These are phyloP conservation scores for Ochetophila trinervis DNA, from an alignment of 306 rosid species.

Conservation along the genomic window DNA sequence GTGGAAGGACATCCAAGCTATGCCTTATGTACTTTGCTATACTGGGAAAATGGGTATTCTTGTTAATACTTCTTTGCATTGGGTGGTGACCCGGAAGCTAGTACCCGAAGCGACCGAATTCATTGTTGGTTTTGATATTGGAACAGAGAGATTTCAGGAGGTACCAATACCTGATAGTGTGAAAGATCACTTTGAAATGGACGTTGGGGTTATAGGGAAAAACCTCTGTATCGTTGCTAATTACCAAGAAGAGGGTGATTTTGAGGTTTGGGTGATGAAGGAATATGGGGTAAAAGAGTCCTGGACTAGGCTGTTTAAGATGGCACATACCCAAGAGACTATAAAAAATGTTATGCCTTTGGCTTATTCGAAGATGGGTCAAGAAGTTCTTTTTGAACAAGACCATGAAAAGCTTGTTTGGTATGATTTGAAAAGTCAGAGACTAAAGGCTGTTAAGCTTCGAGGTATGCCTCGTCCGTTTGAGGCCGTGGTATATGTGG, in stretches of 20 bases:
- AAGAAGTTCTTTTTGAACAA: constrained; percentile 41
- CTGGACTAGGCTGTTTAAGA: constrained; percentile 50
- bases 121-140: constrained; percentile 47
- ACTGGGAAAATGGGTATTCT: constrained; percentile 53
- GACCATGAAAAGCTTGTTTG: constrained; percentile 45
- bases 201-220: constrained; percentile 41
- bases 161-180: constrained; percentile 56
- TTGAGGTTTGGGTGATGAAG: constrained; percentile 66
- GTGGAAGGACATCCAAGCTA: constrained; percentile 46
- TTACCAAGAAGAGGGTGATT: constrained; percentile 8
- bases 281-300: constrained; percentile 47
- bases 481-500: constrained; percentile 45
- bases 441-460: constrained; percentile 20
- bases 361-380: constrained; percentile 37
- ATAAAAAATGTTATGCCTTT: constrained; percentile 51
- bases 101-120: constrained; percentile 33
- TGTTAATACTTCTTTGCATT: constrained; percentile 43
- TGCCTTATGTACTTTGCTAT: constrained; percentile 52
- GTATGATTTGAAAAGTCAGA: constrained; percentile 39
- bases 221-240: constrained; percentile 45
- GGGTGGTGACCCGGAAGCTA: constrained; percentile 53
- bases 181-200: constrained; percentile 31
- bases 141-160: constrained; percentile 32
- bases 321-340: constrained; percentile 15
- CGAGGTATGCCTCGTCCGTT: constrained; percentile 33